Evolutionary conservation across 1,284 basidiomycete species (phyloP).

Genomic region (Malassezia yamatoensis): DNA sequence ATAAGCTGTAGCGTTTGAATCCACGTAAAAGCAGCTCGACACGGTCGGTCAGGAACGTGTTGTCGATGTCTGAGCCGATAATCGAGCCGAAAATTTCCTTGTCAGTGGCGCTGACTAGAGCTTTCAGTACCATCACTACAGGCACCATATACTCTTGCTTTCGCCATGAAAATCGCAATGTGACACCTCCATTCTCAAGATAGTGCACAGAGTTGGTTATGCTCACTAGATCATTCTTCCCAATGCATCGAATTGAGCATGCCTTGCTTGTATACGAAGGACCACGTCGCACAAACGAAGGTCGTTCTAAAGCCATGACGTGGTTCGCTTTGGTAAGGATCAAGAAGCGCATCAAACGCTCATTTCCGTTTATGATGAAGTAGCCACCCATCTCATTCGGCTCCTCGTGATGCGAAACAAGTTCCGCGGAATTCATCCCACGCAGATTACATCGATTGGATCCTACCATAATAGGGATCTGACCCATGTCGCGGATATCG

Average conservation of each 20-base stretch:
- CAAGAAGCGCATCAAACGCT: conserved; percentile 93
- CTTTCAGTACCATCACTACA: conserved; percentile 91
- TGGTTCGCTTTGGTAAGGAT: conserved; percentile 82
- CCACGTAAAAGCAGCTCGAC: conserved; percentile 90
- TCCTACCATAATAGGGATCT: conserved; percentile 93
- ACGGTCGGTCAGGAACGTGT: conserved; percentile 94
- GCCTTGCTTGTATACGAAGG: conserved; percentile 89
- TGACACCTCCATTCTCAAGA: conserved; percentile 87
- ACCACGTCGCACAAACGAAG: conserved; percentile 80
- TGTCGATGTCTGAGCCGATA: conserved; percentile 90
- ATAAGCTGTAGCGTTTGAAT: conserved; percentile 73
- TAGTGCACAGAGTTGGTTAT: conserved; percentile 91
- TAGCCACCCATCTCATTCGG: conserved; percentile 97
- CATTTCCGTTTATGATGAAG: conserved; percentile 97
- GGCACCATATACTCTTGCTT: conserved; percentile 99
- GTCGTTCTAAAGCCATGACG: conserved; percentile 72
- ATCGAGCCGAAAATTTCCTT: conserved; percentile 97
- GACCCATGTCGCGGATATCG: conserved; percentile 75
- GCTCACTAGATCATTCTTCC: conserved; percentile 47
- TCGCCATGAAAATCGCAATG: conserved; percentile 88
- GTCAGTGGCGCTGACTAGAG: conserved; percentile 79
- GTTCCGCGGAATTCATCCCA: conserved; percentile 69
- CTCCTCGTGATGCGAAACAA: conserved; percentile 85
- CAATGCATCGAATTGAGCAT: conserved; percentile 87
- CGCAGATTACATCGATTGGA: conserved; percentile 89